Percentiles rank a stretch among this genome's conserved stretches.
These are phyloP conservation scores for Nannizziopsis arthrosporioides DNA, from an alignment of 2,329 filamentous ascomycete genomes.

Conservation along the genomic window DNA sequence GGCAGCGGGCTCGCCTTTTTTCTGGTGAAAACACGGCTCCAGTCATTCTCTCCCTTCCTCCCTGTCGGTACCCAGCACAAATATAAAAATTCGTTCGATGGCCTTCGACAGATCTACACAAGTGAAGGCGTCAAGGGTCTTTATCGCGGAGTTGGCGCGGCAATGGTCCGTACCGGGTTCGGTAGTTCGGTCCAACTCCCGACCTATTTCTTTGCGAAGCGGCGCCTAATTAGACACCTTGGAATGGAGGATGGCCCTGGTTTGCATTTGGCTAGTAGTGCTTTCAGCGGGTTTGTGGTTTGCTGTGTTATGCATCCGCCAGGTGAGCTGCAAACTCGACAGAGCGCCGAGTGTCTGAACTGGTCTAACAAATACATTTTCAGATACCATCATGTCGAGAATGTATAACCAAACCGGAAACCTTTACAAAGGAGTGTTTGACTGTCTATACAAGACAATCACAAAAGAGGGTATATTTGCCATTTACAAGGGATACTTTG, in stretches of 20 bases:
- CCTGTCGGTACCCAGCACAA: conserved; percentile 95
- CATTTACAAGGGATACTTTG: conserved; percentile 96
- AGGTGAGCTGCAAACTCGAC: conserved; percentile 40
- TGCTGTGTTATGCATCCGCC: conserved; percentile 98
- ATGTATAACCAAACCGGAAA: conserved; percentile 99
- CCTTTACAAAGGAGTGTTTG: conserved; percentile 84
- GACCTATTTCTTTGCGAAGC: conserved; percentile 96
- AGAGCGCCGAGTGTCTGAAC: conserved; percentile 5
- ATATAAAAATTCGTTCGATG: conserved; percentile 77
- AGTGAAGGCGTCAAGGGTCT: conserved; percentile 68
- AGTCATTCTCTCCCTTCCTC: conserved; percentile 83
- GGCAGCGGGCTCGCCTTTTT: conserved; percentile 94
- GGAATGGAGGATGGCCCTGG: conserved; percentile 85
- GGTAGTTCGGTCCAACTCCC: conserved; percentile 92
- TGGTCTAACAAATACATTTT: background rate
- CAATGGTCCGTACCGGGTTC: conserved; percentile 92
- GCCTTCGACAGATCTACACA: conserved; percentile 64
- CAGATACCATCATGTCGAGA: conserved; percentile 93
- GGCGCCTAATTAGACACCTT: conserved; percentile 66
- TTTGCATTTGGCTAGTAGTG: conserved; percentile 77
- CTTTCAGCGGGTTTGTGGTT: conserved; percentile 86
- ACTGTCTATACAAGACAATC: conserved; percentile 83
- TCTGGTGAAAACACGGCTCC: conserved; percentile 89
- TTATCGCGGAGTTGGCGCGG: conserved; percentile 81
- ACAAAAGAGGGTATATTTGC: conserved; percentile 82